These are phyloP conservation scores for Pisolithus marmoratus DNA, from an alignment of 768 basidiomycete genomes.

Conservation along the genomic window DNA sequence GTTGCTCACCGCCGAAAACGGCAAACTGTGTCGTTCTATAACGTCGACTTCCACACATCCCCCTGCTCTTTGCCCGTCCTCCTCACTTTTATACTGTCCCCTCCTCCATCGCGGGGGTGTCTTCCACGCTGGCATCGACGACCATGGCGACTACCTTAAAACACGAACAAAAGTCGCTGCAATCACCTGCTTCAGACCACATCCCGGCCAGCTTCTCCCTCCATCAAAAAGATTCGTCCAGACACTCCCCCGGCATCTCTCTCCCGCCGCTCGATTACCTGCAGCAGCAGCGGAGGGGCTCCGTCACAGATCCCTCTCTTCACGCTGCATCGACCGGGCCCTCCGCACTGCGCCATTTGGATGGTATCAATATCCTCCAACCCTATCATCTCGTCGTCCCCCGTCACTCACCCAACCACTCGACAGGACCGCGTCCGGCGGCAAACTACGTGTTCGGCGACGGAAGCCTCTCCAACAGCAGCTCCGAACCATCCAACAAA, in stretches of 20 bases:
- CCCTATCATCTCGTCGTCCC: slow-evolving; percentile 1
- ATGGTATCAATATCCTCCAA: slow-evolving; percentile 18
- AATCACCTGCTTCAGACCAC: slow-evolving; percentile 4
- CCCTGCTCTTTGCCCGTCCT: slow-evolving; percentile 5
- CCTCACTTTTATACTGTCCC: slow-evolving; percentile 1
- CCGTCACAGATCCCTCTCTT: slow-evolving; percentile 77
- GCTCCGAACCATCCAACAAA: slow-evolving; percentile 31
- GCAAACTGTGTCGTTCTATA: slow-evolving; percentile 21
- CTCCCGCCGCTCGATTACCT: slow-evolving; percentile 74
- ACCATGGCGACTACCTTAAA: slow-evolving; percentile 6
- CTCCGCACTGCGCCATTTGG: slow-evolving; percentile 14
- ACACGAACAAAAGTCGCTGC: slow-evolving; percentile 3
- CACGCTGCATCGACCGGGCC: slow-evolving; percentile 46
- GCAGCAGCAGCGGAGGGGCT: slow-evolving; percentile 77
- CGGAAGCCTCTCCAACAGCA: slow-evolving; percentile 27
- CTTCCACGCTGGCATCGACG: slow-evolving; percentile 7
- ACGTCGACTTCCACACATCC: slow-evolving; percentile 24
- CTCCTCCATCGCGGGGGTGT: slow-evolving; percentile 4
- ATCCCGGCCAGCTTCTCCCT: slow-evolving; percentile 15
- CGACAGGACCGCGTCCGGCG: slow-evolving; percentile 47
- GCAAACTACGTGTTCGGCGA: slow-evolving; percentile 73
- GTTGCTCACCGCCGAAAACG: slow-evolving; percentile 21
- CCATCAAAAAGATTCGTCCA: slow-evolving; percentile 28
- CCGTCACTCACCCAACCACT: slow-evolving; percentile 25
- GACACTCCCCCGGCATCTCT: slow-evolving; percentile 51